Evolutionary conservation across 2,329 filamentous ascomycete species (phyloP), one percentile per base, ranked within the genome.

Genomic region (Penicillium corylophilum): DNA sequence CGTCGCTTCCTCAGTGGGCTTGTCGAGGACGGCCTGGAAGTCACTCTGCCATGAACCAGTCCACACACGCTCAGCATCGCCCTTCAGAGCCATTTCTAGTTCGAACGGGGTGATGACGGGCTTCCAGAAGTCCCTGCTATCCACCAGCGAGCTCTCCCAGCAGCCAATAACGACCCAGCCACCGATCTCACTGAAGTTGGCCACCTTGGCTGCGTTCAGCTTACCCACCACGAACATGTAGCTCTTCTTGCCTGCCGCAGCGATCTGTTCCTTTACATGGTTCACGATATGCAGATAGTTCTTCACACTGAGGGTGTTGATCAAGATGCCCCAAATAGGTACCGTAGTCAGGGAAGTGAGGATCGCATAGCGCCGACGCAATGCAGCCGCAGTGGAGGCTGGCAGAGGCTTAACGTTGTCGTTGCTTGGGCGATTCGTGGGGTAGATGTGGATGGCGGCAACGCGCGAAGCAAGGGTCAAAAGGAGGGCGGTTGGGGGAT

Each of bases 171-270:
- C 91, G 0, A 97, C 91, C 94, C 94, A 99, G 15, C 91, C 93
- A 39, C 91, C 93, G 5, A 99, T 84, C 71, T 99, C 94, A 51
- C 88, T 84, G 74, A 99, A 99, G 72, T 99, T 99, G 44, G 94
- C 94, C 20, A 99, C 80, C 71, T 99, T 99, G 33, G 92, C 93
- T 0, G 92, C 87, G 66, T 97, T 99, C 23, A 99, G 79, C 71
- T 97, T 97, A 53, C 94, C 94, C 0, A 99, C 94, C 2, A 99
- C 94, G 43, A 99, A 90, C 1, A 93, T 90, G 71, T 99, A 99
- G 69, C 84, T 88, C 76, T 97, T 99, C 77, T 97, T 97, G 10
- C 91, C 92, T 0, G 90, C 89, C 0, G 79, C 80, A 0, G 83
- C 81, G 60, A 99, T 95, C 55, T 86, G 82, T 7, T 77, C 71